These are phyloP conservation scores for Boletellus emodensis DNA, from an alignment of 768 basidiomycete species.

Conservation along the genomic window DNA sequence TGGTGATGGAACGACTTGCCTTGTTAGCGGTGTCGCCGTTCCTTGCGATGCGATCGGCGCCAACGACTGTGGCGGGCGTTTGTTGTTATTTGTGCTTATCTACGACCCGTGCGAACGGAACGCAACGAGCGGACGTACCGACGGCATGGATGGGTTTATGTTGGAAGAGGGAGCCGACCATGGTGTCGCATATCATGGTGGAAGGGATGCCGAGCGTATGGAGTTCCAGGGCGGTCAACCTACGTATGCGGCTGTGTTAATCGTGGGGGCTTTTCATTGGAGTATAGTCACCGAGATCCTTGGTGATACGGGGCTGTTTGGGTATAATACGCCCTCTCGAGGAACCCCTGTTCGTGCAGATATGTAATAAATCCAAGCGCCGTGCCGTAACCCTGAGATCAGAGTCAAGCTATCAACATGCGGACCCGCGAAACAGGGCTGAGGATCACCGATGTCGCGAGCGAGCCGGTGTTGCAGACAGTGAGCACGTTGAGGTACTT, in stretches of 20 bases:
- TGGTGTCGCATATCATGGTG: conserved; percentile 95
- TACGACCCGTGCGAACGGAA: no score
- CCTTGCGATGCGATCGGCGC: conserved; percentile 82
- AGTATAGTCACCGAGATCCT: conserved; percentile 60
- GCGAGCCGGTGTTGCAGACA: conserved; percentile 95
- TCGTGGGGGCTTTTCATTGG: neutral
- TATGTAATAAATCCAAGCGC: conserved; percentile 92
- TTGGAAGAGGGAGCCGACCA: conserved; percentile 95
- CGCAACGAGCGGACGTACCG: conserved; percentile 37
- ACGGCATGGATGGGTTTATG: conserved; percentile 80
- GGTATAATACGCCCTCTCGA: conserved; percentile 85
- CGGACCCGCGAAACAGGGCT: neutral
- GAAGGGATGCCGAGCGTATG: conserved; percentile 80
- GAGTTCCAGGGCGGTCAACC: conserved; percentile 87
- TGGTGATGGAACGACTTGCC: conserved; percentile 28
- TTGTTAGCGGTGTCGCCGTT: conserved; percentile 99
- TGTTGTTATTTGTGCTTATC: neutral
- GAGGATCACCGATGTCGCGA: conserved; percentile 77
- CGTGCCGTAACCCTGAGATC: conserved; percentile 88
- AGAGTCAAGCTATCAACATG: neutral
- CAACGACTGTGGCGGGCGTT: conserved; percentile 51
- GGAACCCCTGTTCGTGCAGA: conserved; percentile 71
- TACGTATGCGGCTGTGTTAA: conserved; percentile 23
- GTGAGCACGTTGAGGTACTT: conserved; percentile 77
- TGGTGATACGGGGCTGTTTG: conserved; percentile 95